Percentiles rank a stretch among this genome's conserved stretches.
Evolutionary conservation across 1,284 basidiomycete species (phyloP).

Genomic region (Quambalaria eucalypti): DNA sequence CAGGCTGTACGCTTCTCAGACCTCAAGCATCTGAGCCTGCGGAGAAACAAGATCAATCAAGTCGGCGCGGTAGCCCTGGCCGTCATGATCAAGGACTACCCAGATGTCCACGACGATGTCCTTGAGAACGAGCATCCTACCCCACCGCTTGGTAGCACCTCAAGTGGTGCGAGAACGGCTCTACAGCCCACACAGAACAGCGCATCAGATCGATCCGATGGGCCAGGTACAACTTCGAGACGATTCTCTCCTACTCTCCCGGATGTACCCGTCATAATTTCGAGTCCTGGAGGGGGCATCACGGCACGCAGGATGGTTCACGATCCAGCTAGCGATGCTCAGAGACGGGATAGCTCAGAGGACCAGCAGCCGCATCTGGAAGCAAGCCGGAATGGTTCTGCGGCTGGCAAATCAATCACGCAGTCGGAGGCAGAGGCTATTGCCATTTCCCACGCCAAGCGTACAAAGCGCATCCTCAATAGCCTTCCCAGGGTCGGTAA

Average conservation of each 20-base stretch:
- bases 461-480: constrained; percentile 47
- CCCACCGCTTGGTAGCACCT: no score
- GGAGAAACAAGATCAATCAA: constrained; percentile 28
- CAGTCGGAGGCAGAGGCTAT: constrained; percentile 29
- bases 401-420: no score
- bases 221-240: no score
- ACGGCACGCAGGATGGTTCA: constrained; percentile 26
- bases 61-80: constrained; percentile 22
- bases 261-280: constrained; percentile 28
- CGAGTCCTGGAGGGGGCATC: constrained; percentile 33
- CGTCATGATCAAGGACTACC: constrained; percentile 21
- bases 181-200: no score
- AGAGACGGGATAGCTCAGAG: no score
- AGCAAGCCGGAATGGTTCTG: no score
- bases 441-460: constrained; percentile 23
- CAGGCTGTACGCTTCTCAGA: constrained; percentile 34
- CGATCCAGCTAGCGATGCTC: neutral
- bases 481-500: constrained; percentile 73
- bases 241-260: constrained; percentile 32
- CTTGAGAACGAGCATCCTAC: no score
- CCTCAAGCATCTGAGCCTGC: constrained; percentile 38
- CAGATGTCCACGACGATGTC: neutral
- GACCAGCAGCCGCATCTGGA: constrained; percentile 4
- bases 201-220: constrained; percentile 7
- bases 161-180: no score